A percentile compares a stretch with the other conserved stretches of the same genome.
Conservation (phyloP, 257 asterid genomes). For the Pogostemon cablin region DNA sequence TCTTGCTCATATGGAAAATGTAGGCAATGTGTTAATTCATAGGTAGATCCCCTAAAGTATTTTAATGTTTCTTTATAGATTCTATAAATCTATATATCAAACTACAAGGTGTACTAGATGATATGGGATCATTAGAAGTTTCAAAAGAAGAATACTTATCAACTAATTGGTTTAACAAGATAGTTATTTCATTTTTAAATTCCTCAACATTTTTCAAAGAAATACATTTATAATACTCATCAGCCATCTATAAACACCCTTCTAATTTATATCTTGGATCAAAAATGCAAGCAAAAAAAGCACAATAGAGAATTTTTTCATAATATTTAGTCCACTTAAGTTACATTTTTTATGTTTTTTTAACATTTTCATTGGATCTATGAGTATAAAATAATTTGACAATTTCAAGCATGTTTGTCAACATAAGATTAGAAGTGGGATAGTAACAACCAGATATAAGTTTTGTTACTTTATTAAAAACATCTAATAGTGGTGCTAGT, state of each 20-base stretch:
- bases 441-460: no score
- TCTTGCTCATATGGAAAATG: background rate
- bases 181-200: background rate
- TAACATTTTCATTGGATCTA: background rate
- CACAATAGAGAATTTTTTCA: background rate
- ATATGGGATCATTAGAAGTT: background rate
- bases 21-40: background rate
- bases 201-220: no score
- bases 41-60: no score
- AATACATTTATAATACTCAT: background rate
- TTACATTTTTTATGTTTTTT: no score
- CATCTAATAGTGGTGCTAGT: background rate
- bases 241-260: background rate
- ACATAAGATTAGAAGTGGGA: background rate
- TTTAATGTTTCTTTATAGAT: background rate
- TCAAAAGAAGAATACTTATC: background rate
- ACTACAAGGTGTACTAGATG: background rate
- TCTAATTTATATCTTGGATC: background rate
- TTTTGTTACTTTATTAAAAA: no score
- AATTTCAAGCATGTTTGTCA: background rate
- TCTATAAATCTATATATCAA: background rate
- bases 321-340: no score
- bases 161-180: background rate
- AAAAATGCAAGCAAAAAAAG: background rate
- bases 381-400: background rate